A percentile compares a stretch with the other conserved stretches of the same genome.
Conservation (phyloP, 345 rosid species). For the Pugionium cornutum region DNA sequence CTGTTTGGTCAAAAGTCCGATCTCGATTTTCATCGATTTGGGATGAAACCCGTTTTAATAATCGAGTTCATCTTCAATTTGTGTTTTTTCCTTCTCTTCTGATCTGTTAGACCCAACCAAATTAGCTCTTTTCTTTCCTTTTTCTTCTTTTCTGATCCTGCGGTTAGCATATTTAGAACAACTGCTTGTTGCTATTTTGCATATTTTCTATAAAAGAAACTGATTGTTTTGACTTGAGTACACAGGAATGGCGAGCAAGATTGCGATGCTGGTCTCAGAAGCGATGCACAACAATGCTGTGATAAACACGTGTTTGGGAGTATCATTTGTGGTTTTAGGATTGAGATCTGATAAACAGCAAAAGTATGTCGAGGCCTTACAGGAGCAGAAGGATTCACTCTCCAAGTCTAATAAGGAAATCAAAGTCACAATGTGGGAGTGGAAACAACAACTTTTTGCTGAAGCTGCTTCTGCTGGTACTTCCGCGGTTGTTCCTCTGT, state of each 20-base stretch:
- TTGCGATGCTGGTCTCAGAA: constrained; percentile 41
- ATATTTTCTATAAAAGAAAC: no score
- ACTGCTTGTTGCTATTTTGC: no score
- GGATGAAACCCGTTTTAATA: background rate
- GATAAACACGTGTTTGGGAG: constrained; percentile 54
- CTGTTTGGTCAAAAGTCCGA: background rate
- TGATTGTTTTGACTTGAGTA: no score
- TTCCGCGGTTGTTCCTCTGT: constrained; percentile 62
- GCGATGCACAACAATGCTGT: constrained; percentile 64
- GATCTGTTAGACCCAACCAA: background rate
- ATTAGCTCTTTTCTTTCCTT: background rate
- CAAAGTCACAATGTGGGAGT: constrained; percentile 73
- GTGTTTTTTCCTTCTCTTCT: background rate
- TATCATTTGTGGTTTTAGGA: constrained; percentile 52
- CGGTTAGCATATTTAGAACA: no score
- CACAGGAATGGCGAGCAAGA: constrained; percentile 40
- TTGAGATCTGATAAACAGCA: constrained; percentile 65
- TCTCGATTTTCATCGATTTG: background rate
- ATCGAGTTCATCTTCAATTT: background rate
- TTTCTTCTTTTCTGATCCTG: background rate
- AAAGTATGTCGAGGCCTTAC: constrained; percentile 55
- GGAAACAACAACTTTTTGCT: constrained; percentile 84
- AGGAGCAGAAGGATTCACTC: constrained; percentile 57
- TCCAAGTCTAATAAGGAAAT: constrained; percentile 55
- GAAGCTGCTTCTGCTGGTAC: constrained; percentile 55